These are phyloP conservation scores for Podospora comata DNA, from an alignment of 495 filamentous ascomycete species.

Conservation along the genomic window DNA sequence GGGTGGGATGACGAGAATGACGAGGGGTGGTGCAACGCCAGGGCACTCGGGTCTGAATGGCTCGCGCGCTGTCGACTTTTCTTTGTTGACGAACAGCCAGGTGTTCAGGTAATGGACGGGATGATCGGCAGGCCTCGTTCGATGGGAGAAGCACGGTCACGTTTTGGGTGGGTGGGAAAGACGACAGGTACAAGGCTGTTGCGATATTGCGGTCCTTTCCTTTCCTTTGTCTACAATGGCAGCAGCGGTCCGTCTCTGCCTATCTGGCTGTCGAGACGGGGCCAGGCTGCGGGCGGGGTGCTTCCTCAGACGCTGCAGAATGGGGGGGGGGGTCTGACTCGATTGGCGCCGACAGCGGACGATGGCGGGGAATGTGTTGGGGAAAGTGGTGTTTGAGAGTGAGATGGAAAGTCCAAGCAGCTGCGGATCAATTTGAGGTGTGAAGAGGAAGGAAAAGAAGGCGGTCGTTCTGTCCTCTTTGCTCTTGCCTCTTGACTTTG, in stretches of 20 bases:
- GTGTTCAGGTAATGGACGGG: background rate
- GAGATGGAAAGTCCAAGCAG: background rate
- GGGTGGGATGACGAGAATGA: constrained; percentile 28
- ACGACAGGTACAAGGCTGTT: background rate
- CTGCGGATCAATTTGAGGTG: background rate
- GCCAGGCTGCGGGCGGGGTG: constrained; percentile 14
- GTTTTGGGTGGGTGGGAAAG: constrained; percentile 1
- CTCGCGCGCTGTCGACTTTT: constrained; percentile 13
- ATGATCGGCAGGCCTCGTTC: constrained; percentile 26
- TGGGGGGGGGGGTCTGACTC: constrained; percentile 16
- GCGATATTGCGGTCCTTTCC: background rate
- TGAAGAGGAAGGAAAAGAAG: constrained; percentile 1
- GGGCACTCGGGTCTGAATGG: constrained; percentile 6
- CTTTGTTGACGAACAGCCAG: constrained; percentile 14
- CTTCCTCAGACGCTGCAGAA: constrained; percentile 12
- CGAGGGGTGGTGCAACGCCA: constrained; percentile 10
- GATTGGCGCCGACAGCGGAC: constrained; percentile 1
- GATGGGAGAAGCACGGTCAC: constrained; percentile 9
- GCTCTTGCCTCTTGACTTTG: constrained; percentile 3
- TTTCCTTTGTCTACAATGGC: constrained; percentile 1
- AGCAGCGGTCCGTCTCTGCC: constrained; percentile 2
- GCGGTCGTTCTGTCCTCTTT: background rate
- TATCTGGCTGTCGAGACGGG: constrained; percentile 5
- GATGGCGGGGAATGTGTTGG: background rate
- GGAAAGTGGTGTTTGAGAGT: background rate